Percentiles rank a stretch among this genome's conserved stretches.
Evolutionary conservation across 441 rosid species (phyloP).

Genomic region (Gossypium aridum): DNA sequence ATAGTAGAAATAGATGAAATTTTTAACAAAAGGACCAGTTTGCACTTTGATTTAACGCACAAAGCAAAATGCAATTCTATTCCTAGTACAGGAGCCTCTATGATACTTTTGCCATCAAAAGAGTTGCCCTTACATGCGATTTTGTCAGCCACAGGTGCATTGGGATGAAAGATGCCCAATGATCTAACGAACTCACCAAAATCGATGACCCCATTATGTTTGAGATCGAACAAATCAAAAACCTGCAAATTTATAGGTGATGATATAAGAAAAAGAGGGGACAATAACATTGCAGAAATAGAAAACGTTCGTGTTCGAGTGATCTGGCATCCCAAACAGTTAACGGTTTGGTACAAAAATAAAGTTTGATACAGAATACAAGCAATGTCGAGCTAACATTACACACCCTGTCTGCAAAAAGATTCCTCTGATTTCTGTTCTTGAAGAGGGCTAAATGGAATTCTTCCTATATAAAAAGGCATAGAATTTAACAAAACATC

Average conservation of each 20-base stretch:
- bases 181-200: conserved; percentile 89
- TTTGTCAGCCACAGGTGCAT: conserved; percentile 57
- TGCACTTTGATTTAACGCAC: too few species aligned
- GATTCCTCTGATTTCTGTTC: conserved; percentile 59
- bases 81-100: too few species aligned
- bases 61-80: too few species aligned
- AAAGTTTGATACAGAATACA: not conserved
- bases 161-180: conserved; percentile 72
- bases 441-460: conserved; percentile 82
- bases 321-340: not conserved
- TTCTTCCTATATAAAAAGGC: conserved; percentile 56
- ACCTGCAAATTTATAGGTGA: conserved; percentile 34
- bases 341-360: not conserved
- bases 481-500: not conserved
- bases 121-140: conserved; percentile 43
- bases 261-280: conserved; percentile 3
- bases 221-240: conserved; percentile 80
- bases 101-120: too few species aligned
- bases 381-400: not conserved
- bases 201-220: conserved; percentile 83
- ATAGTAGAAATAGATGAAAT: too few species aligned
- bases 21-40: too few species aligned
- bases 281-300: not conserved
- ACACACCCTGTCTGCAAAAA: conserved; percentile 83
- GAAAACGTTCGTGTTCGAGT: not conserved